Evolutionary conservation across 2,329 filamentous ascomycete genomes (phyloP), one percentile per base, ranked within the genome.

Genomic region (Diaporthe citriasiana): DNA sequence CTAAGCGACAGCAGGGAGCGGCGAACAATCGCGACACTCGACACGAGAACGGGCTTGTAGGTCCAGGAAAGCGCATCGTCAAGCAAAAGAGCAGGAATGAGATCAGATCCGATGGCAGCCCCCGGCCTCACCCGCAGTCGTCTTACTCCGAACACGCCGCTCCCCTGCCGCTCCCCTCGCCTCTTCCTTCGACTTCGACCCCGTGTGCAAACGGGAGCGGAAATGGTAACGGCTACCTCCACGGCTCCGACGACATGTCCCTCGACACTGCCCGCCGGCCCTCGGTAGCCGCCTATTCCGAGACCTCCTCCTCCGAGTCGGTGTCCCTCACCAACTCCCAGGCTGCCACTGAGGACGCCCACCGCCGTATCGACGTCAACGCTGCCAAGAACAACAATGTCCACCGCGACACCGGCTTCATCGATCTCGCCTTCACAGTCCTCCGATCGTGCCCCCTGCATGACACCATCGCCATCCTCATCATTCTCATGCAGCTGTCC

Each of bases 401-500:
- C 71, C 93, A 93, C 80, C 92, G 92, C 78, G 91, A 93, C 81
- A 87, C 91, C 71, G 93, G 93, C 74, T 91, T 94, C 63, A 85
- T 97, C 78, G 92, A 94, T 79, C 88, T 97, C 77, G 93, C 93
- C 76, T 90, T 94, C 78, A 98, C 95, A 72, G 96, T 98, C 79
- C 90, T 98, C 82, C 92, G 92, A 80, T 95, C 95, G 70, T 96
- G 95, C 80, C 96, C 96, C 71, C 91, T 98, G 81, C 94, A 95
- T 85, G 96, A 98, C 85, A 98, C 96, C 75, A 94, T 98, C 84
- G 95, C 96, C 82, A 98, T 98, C 80, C 91, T 98, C 82, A 98
- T 98, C 84, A 94, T 98, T 79, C 90, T 98, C 78, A 93, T 98
- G 84, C 95, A 97, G 82, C 91, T 98, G 13, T 95, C 96, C 40